Conservation (phyloP, 164 flowering plant species). For the Hamamelis virginiana region DNA sequence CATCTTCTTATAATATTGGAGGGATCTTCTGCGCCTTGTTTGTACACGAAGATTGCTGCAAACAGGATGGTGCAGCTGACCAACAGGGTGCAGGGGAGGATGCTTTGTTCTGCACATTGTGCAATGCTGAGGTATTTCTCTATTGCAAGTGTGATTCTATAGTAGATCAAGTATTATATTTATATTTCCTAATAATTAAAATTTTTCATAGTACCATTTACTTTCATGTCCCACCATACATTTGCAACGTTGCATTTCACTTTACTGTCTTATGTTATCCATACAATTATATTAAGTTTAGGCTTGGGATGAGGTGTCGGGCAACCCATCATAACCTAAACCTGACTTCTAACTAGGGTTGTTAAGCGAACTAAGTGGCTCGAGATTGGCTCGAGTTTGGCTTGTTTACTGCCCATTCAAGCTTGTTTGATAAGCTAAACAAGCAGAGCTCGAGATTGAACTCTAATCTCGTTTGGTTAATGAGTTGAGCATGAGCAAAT, state of each 20-base stretch:
- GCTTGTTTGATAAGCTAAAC: too few relatives aligned
- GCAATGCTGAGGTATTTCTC: constrained; percentile 85
- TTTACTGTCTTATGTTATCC: too few relatives aligned
- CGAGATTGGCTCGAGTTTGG: too few relatives aligned
- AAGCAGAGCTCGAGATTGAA: too few relatives aligned
- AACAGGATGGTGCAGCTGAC: constrained; percentile 41
- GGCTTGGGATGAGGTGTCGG: too few relatives aligned
- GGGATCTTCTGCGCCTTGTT: constrained; percentile 70
- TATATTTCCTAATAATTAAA: neutral
- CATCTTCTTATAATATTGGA: constrained; percentile 37
- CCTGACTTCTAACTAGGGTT: too few relatives aligned
- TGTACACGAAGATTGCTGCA: constrained; percentile 84
- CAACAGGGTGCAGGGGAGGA: constrained; percentile 60
- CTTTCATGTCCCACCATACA: neutral
- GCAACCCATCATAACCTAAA: too few relatives aligned
- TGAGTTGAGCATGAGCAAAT: too few relatives aligned
- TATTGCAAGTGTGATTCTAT: neutral
- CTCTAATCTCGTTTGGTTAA: too few relatives aligned
- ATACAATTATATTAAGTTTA: neutral
- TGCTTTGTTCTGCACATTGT: constrained; percentile 92
- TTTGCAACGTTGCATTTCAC: too few relatives aligned
- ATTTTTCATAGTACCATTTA: neutral
- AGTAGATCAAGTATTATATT: neutral
- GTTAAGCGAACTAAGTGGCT: too few relatives aligned
- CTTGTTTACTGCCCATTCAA: too few relatives aligned